Conservation (phyloP, 192 early-diverging fungal species). For the Spizellomyces punctatus region DNA sequence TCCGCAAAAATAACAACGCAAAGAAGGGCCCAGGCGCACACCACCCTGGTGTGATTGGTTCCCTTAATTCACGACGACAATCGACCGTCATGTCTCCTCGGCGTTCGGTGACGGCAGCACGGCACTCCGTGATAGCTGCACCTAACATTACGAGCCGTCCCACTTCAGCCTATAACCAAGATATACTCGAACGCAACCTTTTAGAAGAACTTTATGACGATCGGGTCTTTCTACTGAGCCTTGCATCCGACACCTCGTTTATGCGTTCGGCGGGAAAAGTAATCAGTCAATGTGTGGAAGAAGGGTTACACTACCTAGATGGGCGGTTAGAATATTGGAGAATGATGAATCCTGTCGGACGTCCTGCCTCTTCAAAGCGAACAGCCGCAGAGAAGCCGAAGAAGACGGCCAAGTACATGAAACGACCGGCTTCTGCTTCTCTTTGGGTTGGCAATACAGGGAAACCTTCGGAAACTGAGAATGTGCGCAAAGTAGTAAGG, state of each 20-base stretch:
- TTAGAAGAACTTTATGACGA: constrained; percentile 53
- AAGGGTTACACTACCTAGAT: constrained; percentile 39
- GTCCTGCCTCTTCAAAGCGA: background rate
- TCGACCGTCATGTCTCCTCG: background rate
- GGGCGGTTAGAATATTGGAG: constrained; percentile 49
- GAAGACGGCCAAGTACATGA: too few relatives aligned
- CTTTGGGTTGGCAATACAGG: too few relatives aligned
- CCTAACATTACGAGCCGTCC: background rate
- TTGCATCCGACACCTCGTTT: constrained; percentile 34
- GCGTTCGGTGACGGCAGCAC: background rate
- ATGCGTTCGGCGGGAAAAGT: constrained; percentile 11
- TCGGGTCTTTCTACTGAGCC: constrained; percentile 37
- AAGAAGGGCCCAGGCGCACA: constrained; percentile 5
- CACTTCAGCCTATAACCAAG: background rate
- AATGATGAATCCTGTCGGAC: constrained; percentile 37
- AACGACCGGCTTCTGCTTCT: too few relatives aligned
- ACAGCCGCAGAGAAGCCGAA: too few relatives aligned
- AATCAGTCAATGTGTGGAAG: constrained; percentile 29
- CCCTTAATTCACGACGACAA: background rate
- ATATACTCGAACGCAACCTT: constrained; percentile 39
- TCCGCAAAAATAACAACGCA: background rate
- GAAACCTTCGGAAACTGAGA: too few relatives aligned
- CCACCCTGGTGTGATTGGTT: constrained; percentile 20
- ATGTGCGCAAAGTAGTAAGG: too few relatives aligned
- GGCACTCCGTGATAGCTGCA: background rate